Base-by-base conservation (phyloP, 345 rosid species). In the Gossypium turneri region DNA sequence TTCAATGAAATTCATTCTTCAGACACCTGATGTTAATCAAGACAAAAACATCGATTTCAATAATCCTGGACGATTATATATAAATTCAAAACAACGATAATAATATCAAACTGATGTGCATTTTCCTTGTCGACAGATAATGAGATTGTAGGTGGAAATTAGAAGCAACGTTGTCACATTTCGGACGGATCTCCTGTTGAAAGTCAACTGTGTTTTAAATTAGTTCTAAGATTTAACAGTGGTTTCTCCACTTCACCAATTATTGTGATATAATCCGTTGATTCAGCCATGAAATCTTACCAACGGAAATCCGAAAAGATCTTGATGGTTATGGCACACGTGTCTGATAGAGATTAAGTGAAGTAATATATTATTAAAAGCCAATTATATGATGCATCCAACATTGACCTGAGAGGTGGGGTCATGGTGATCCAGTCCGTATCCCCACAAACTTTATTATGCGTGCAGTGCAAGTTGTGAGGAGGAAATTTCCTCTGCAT, bases 391-490 rank as follows among this genome's bases (percentile, higher is more conserved):
- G 41, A 34, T 34, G 5, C 7, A 34, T 34, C 2, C 6, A 1
- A 34, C 41, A 34, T 1, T 34, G 41, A 34, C 7, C 41, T 34
- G 38, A 34, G 38, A 34, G 38, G 38, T 34, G 38, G 38, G 38
- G 41, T 34, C 41, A 5, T 4, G 41, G 41, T 34, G 74, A 19
- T 7, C 34, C 59, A 15, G 43, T 48, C 22, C 56, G 24, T 67
- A 38, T 19, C 57, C 19, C 41, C 44, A 68, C 19, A 24, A 70
- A 70, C 10, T 29, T 53, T 17, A 22, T 44, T 45, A 52, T 45
- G 74, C 62, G 74, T 70, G 74, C 53, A 70, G 63, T 34, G 48
- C 74, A 55, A 41, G 51, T 41, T 56, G 62, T 38, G 51, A 34
- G 12, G 74, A 55, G 63, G 50, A 71, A 71, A 71, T 71, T 71